These are phyloP conservation scores for Crotalaria pallida DNA, from an alignment of 306 rosid species.

Conservation along the genomic window DNA sequence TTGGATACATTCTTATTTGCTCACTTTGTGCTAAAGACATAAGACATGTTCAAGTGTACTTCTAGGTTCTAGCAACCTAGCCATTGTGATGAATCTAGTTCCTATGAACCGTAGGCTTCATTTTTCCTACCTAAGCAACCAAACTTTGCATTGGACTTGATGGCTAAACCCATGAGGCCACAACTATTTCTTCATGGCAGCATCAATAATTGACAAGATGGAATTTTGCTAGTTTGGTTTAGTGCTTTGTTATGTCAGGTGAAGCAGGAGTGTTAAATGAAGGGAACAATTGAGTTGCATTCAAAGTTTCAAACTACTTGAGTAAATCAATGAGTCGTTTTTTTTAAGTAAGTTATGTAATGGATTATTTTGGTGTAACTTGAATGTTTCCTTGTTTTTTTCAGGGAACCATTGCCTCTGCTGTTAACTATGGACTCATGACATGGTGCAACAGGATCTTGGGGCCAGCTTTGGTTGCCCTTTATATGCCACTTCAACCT, in stretches of 20 bases:
- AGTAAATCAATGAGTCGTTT: not conserved
- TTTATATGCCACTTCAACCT: slow-evolving; percentile 94
- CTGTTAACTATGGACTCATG: slow-evolving; percentile 84
- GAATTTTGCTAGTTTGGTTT: not conserved
- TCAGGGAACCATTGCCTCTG: slow-evolving; percentile 87
- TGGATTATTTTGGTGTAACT: too few relatives aligned
- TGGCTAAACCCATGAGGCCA: not conserved
- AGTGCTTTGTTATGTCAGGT: not conserved
- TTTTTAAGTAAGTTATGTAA: too few relatives aligned
- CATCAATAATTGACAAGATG: not conserved
- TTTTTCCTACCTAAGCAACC: not conserved
- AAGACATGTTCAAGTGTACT: not conserved
- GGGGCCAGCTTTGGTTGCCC: slow-evolving; percentile 92
- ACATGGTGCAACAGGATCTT: slow-evolving; percentile 89
- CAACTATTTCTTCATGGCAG: not conserved
- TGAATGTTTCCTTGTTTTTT: slow-evolving; percentile 18
- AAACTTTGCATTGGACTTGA: not conserved
- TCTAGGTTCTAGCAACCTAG: not conserved
- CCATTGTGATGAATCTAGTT: not conserved
- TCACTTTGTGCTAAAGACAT: not conserved
- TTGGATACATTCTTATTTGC: too few relatives aligned
- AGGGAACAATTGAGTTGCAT: not conserved
- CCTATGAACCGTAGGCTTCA: not conserved
- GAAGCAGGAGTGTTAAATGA: not conserved
- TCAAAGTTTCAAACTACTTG: not conserved